phyloP scores from a whole-genome alignment of 805 yeast species.

The Starmerella powellii region DNA sequence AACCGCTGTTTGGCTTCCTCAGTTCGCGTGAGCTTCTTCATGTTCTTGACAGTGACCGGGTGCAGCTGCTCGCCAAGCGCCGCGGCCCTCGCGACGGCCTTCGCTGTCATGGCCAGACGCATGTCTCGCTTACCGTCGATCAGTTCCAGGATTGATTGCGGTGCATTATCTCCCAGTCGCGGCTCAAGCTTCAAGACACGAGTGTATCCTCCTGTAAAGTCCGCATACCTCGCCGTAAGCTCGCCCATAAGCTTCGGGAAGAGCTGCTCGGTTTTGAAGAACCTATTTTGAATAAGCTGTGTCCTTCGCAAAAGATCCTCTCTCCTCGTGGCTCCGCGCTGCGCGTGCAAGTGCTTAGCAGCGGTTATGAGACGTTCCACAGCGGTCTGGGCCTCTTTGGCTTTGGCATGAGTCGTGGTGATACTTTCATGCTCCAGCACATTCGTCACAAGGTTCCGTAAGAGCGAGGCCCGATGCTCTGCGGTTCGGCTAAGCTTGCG shows the following conservation, averaged over 20 bases:
- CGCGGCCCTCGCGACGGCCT: slow-evolving; percentile 70
- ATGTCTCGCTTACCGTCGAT: slow-evolving; percentile 66
- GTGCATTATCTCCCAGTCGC: slow-evolving; percentile 78
- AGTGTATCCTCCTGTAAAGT: slow-evolving; percentile 71
- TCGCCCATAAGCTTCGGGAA: slow-evolving; percentile 57
- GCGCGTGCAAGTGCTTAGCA: slow-evolving; percentile 27
- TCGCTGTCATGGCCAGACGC: slow-evolving; percentile 66
- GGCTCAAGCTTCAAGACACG: slow-evolving; percentile 75
- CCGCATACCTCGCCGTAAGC: slow-evolving; percentile 49
- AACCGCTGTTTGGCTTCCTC: slow-evolving; percentile 44
- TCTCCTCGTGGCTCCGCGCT: neutral
- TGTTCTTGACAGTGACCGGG: slow-evolving; percentile 44
- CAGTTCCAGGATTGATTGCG: slow-evolving; percentile 75
- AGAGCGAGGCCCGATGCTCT: slow-evolving; percentile 42
- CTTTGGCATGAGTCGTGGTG: slow-evolving; percentile 62
- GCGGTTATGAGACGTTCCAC: slow-evolving; percentile 54
- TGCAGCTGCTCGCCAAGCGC: slow-evolving; percentile 46
- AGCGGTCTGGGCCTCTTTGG: slow-evolving; percentile 51
- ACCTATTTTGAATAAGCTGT: slow-evolving; percentile 16
- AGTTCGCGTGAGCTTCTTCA: slow-evolving; percentile 39
- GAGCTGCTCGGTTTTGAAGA: slow-evolving; percentile 35
- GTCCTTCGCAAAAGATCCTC: slow-evolving; percentile 9
- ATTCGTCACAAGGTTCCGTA: slow-evolving; percentile 56
- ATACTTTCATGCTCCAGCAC: slow-evolving; percentile 59
- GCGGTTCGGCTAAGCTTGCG: slow-evolving; percentile 33